Evolutionary conservation across 2,329 filamentous ascomycete species (phyloP), one percentile per base, ranked within the genome.

Genomic region (Cytospora leucostoma): DNA sequence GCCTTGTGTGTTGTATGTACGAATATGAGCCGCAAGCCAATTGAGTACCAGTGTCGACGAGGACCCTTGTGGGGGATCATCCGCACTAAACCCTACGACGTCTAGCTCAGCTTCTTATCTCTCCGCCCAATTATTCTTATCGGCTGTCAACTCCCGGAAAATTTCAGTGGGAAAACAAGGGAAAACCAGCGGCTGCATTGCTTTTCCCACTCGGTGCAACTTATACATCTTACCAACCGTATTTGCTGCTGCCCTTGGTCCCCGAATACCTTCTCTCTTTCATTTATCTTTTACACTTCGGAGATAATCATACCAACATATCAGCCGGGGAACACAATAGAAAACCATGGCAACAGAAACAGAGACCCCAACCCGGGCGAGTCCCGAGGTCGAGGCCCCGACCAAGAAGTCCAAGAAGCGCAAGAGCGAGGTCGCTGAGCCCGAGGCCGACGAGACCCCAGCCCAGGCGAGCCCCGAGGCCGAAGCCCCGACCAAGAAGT

Each of bases 361-460:
- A 56, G 58, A 63, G 21, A 50, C 53, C n/a, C 58, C 59, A 11
- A 49, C 62, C 10, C 34, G 59, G 53, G 34, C 35, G 15, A 64
- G 54, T 47, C 62, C 62, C 37, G 59, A 55, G 3, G 33, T 56
- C 70, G 47, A 71, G 17, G 51, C 27, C n/a, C 38, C 52, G 32
- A 37, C 59, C 32, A 61, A 56, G 19, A 61, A 55, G 7, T 78
- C 79, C 62, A 89, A 84, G 73, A 92, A 96, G 79, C 89, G 91
- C 76, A 95, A 94, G 77, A 79, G 87, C 56, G 77, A 81, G 60
- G 75, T 84, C 61, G 84, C 88, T 54, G 90, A 93, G 71, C 89
- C 99, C 71, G 92, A 96, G 75, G 93, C 99, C 73, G 92, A 99
- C 74, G 27, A 27, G 27, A 19, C 34, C 37, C 13, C 34, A 34